A percentile compares a stretch with the other conserved stretches of the same genome.
Conservation (phyloP, 2,329 filamentous ascomycete genomes). For the Ophiostoma tasmaniense region DNA sequence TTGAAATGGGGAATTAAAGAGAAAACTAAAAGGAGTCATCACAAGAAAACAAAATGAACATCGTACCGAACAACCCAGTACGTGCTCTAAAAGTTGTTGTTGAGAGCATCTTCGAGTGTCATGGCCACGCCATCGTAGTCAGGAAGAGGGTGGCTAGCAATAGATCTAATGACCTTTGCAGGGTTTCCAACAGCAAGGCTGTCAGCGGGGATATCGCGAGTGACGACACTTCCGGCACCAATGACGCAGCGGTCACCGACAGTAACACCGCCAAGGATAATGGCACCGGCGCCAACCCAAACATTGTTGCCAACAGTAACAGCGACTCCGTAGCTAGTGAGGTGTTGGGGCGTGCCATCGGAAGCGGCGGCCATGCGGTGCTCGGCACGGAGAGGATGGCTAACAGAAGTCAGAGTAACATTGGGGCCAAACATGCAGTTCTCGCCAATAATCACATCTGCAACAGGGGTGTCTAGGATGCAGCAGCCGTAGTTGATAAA, state of each 20-base stretch:
- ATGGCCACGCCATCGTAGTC: background rate
- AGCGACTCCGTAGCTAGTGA: background rate
- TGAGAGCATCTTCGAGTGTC: background rate
- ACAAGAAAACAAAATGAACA: background rate
- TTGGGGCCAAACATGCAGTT: background rate
- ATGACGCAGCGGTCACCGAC: background rate
- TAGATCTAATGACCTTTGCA: background rate
- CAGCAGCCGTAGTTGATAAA: background rate
- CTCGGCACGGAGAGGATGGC: background rate
- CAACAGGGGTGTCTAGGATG: background rate
- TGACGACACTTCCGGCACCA: background rate
- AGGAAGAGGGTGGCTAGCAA: background rate
- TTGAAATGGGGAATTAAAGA: background rate
- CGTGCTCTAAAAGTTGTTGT: background rate
- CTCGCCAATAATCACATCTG: background rate
- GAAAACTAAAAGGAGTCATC: background rate
- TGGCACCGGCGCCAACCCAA: background rate
- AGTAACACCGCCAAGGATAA: background rate
- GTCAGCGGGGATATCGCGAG: background rate
- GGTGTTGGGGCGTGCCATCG: background rate
- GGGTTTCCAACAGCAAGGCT: background rate
- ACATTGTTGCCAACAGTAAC: background rate
- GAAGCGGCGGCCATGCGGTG: background rate
- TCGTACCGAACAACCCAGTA: background rate
- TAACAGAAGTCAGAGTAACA: background rate